These are phyloP conservation scores for Phytophthora pistaciae DNA, from an alignment of 352 stramenopile species.

Conservation along the genomic window DNA sequence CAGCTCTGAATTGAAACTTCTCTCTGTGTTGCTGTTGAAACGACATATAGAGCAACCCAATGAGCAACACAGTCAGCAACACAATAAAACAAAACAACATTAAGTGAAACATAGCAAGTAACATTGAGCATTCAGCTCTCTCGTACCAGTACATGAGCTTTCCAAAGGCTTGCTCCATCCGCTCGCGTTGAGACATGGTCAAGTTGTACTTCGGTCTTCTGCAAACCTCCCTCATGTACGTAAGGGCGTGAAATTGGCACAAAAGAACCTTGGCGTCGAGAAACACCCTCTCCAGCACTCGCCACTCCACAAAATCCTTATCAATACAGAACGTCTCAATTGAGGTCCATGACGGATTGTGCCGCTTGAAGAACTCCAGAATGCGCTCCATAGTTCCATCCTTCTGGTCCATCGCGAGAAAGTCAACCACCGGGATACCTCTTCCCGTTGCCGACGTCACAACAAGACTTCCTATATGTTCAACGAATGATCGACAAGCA, in stretches of 20 bases:
- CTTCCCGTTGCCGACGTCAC: constrained; percentile 26
- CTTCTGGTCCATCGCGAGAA: constrained; percentile 30
- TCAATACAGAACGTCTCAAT: not conserved
- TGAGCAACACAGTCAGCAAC: constrained; percentile 8
- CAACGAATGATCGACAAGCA: constrained; percentile 2
- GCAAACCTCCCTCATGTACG: not conserved
- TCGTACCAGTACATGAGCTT: constrained; percentile 12
- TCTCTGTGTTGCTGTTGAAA: constrained; percentile 1
- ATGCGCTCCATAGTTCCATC: constrained; percentile 20
- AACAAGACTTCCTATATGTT: constrained; percentile 18
- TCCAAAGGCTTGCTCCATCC: not conserved
- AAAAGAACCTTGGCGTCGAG: constrained; percentile 5
- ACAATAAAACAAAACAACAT: not conserved
- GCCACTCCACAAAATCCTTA: constrained; percentile 25
- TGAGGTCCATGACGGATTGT: constrained; percentile 1
- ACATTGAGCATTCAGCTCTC: not conserved
- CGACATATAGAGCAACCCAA: not conserved
- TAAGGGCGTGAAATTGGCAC: constrained; percentile 17
- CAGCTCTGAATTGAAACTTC: constrained; percentile 1
- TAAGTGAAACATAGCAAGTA: constrained; percentile 7
- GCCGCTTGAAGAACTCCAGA: constrained; percentile 4
- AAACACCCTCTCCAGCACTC: constrained; percentile 5
- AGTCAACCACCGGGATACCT: constrained; percentile 27
- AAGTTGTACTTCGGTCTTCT: constrained; percentile 10
- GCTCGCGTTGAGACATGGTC: constrained; percentile 18